A percentile compares a stretch with the other conserved stretches of the same genome.
Evolutionary conservation across 768 basidiomycete species (phyloP).

Genomic region (Mycena amicta): DNA sequence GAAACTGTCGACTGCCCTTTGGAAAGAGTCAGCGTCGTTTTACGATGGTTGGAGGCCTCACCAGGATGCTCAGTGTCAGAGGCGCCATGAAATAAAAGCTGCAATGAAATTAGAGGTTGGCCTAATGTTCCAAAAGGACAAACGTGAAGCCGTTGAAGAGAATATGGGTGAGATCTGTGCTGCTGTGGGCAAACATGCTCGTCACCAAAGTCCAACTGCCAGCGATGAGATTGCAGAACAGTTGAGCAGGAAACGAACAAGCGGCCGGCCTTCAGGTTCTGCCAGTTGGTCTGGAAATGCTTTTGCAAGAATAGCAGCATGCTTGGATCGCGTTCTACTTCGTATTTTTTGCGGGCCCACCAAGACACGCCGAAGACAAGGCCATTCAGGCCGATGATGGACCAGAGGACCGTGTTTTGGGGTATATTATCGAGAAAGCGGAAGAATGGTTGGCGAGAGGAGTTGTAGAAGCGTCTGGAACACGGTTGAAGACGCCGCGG

Average conservation of each 20-base stretch:
- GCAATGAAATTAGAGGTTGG: neutral
- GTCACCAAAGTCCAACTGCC: constrained; percentile 81
- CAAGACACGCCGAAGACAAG: constrained; percentile 64
- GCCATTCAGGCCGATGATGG: constrained; percentile 66
- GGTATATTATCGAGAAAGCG: constrained; percentile 58
- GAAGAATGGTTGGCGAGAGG: constrained; percentile 21
- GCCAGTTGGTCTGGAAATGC: constrained; percentile 65
- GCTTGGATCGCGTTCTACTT: constrained; percentile 41
- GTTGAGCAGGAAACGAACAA: constrained; percentile 45
- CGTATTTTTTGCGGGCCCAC: constrained; percentile 41
- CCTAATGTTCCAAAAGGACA: neutral
- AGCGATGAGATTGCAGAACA: constrained; percentile 3
- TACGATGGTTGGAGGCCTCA: no score
- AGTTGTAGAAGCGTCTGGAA: neutral
- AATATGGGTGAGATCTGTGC: constrained; percentile 50
- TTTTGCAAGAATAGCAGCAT: constrained; percentile 52
- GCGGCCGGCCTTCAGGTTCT: constrained; percentile 65
- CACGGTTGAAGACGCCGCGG: neutral
- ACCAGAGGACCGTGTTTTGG: constrained; percentile 54
- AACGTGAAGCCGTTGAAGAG: constrained; percentile 73
- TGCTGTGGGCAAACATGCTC: constrained; percentile 69
- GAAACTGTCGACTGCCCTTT: constrained; percentile 62
- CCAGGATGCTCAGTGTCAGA: constrained; percentile 57
- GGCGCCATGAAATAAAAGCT: constrained; percentile 73
- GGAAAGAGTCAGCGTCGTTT: neutral